Evolutionary conservation across 1,284 basidiomycete genomes (phyloP), one percentile per base, ranked within the genome.

Genomic region (Trichosporon coremiiforme): DNA sequence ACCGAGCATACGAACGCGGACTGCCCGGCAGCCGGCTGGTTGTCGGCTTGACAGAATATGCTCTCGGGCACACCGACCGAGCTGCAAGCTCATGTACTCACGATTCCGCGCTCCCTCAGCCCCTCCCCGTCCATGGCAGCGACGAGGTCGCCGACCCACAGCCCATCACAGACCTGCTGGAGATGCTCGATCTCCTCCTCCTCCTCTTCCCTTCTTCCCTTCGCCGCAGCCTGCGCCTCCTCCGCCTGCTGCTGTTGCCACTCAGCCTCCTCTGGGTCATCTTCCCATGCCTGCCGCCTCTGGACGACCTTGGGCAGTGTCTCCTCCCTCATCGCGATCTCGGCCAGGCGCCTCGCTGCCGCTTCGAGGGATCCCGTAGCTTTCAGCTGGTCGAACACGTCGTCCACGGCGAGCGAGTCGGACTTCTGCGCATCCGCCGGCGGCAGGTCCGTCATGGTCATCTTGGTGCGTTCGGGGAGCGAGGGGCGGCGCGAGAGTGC

Each of bases 121-220:
- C 75, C 77, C n/a, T 77, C 71, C 2, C 62, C 73, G 66, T 84
- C 82, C 74, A 80, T 80, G 0, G 83, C 83, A 66, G 81, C 76
- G 0, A 82, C 75, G 17, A 84, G 73, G 74, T 84, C 82, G 8
- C 83, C 83, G 15, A 84, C 79, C 83, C 83, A 84, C 22, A 84
- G 66, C 2, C 82, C 80, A 15, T 79, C 75, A 3, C 80, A 70
- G 2, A 84, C 76, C 68, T 83, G 77, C 66, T 83, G 79, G 55
- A 82, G 67, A 72, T 84, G 82, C 47, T 78, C 76, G 10, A 77
- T 68, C 64, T 77, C 74, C 12, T 68, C 71, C 25, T 68, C 73
- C 20, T 73, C 71, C 2, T 76, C 33, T 35, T 10, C 36, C 36
- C 36, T 13, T 38, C 36, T 38, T 3, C 9, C 36, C 35, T 36